Conservation (phyloP, 2,329 filamentous ascomycete genomes). For the Verticillium dahliae region DNA sequence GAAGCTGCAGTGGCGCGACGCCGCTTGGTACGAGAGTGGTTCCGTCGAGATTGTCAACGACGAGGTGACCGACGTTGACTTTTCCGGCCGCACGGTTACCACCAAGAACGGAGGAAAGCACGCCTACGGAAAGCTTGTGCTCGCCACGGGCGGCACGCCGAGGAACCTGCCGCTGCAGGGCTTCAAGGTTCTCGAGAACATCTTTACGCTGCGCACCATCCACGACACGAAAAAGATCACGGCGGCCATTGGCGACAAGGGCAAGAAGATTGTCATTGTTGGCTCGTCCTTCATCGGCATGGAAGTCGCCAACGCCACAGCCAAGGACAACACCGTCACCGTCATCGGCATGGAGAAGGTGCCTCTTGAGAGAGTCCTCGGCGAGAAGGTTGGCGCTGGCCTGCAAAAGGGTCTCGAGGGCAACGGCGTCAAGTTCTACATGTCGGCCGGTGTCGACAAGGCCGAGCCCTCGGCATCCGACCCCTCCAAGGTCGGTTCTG, state of each 20-base stretch:
- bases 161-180: conserved; percentile 72
- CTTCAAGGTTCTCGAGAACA: conserved; percentile 79
- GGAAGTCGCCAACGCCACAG: conserved; percentile 84
- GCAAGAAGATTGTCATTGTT: conserved; percentile 87
- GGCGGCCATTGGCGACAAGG: conserved; percentile 70
- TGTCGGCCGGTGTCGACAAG: conserved; percentile 75
- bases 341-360: conserved; percentile 83
- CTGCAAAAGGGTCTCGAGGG: conserved; percentile 76
- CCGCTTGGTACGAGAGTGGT: conserved; percentile 66
- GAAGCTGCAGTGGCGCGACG: conserved; percentile 72
- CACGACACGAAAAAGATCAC: conserved; percentile 73
- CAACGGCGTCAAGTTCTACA: conserved; percentile 82
- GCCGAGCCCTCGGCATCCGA: conserved; percentile 66
- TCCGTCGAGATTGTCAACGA: conserved; percentile 52
- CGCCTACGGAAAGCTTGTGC: conserved; percentile 79
- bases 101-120: conserved; percentile 68
- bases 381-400: conserved; percentile 70
- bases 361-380: conserved; percentile 82
- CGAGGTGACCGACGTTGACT: conserved; percentile 70
- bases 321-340: conserved; percentile 74
- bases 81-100: conserved; percentile 63
- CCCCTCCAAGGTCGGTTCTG: conserved; percentile 66
- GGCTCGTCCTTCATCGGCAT: conserved; percentile 97
- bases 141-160: conserved; percentile 81
- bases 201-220: conserved; percentile 78